A percentile compares a stretch with the other conserved stretches of the same genome.
Evolutionary conservation across 2,329 filamentous ascomycete species (phyloP).

Genomic region (Trichoderma atroviride): DNA sequence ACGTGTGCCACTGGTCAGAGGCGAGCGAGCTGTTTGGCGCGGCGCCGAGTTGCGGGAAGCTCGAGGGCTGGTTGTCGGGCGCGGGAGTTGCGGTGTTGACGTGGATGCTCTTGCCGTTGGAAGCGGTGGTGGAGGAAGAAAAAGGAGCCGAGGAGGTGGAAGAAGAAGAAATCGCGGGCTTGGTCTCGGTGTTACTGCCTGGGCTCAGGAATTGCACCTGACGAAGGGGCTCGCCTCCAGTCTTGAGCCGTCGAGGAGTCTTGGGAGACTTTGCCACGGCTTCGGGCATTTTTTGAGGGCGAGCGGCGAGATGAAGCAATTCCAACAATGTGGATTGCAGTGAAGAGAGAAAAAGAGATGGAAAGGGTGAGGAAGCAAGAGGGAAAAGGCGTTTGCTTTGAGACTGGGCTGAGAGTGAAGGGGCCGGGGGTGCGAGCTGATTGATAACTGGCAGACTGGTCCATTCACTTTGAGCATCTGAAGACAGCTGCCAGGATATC

Average conservation of each 20-base stretch:
- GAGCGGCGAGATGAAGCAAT: not conserved
- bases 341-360: not conserved
- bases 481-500: constrained; percentile 13
- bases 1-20: constrained; percentile 40
- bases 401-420: constrained; percentile 6
- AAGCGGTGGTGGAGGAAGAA: not conserved
- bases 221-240: constrained; percentile 35
- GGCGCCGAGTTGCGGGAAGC: constrained; percentile 38
- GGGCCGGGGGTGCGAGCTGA: not conserved
- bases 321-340: not conserved
- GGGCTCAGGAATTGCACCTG: constrained; percentile 40
- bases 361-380: no score
- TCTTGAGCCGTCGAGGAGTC: constrained; percentile 35
- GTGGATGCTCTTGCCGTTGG: not conserved
- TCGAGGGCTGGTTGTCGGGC: constrained; percentile 31
- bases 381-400: not conserved
- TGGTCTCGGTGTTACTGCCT: constrained; percentile 10
- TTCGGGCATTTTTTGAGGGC: constrained; percentile 34
- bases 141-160: constrained; percentile 11
- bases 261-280: constrained; percentile 37
- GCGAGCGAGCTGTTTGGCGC: constrained; percentile 30
- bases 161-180: not conserved
- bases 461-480: constrained; percentile 11
- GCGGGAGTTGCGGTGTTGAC: constrained; percentile 3
- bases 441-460: not conserved